Percentiles rank a stretch among this genome's conserved stretches.
These are phyloP conservation scores for Gaultheria prostrata DNA, from an alignment of 148 eudicot genomes.

Conservation along the genomic window DNA sequence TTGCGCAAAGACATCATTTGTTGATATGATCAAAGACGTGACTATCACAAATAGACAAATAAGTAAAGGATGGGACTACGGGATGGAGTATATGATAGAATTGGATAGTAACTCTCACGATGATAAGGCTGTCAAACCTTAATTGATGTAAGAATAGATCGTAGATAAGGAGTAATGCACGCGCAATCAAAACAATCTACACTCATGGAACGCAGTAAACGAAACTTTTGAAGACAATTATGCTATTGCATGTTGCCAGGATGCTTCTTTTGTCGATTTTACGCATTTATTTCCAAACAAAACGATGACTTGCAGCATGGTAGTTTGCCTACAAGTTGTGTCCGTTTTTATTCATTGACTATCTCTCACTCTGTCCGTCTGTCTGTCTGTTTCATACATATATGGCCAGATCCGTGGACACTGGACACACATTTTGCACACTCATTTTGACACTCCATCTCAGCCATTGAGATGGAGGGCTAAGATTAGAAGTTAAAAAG, in stretches of 20 bases:
- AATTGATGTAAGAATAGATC: not conserved
- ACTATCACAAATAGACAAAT: not conserved
- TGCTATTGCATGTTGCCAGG: not conserved
- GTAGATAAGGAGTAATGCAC: not conserved
- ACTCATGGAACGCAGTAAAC: not conserved
- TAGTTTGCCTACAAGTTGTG: not conserved
- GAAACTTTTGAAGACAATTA: not conserved
- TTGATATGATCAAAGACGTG: not conserved
- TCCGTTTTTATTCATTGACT: no score
- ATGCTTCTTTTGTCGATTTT: not conserved
- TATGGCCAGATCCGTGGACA: no score
- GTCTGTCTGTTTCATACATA: no score
- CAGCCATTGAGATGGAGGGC: no score
- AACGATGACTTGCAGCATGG: not conserved
- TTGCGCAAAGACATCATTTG: not conserved
- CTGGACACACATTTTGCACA: no score
- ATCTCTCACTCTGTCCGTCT: no score
- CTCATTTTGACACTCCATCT: no score
- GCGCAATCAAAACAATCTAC: not conserved
- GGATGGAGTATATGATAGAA: not conserved
- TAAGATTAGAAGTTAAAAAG: no score
- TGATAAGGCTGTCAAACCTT: not conserved
- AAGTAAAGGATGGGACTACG: not conserved
- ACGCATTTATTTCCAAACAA: not conserved
- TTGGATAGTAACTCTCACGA: not conserved